These are phyloP conservation scores for Globisporangium takayamanum DNA, from an alignment of 352 stramenopile species.

Conservation along the genomic window DNA sequence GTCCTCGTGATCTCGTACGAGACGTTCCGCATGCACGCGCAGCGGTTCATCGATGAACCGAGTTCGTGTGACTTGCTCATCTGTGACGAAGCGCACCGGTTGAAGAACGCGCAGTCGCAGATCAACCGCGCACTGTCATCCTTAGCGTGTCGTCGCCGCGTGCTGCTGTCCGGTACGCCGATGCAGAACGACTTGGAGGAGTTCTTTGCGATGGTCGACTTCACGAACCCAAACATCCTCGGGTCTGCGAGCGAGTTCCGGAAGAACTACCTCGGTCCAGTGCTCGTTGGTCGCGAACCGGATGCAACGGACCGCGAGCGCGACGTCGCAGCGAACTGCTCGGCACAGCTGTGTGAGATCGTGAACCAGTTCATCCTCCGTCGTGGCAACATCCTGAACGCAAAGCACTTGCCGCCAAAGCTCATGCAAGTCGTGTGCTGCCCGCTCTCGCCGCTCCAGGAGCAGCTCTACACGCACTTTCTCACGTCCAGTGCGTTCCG, in stretches of 20 bases:
- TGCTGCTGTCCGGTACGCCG: constrained; percentile 95
- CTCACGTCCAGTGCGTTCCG: constrained; percentile 92
- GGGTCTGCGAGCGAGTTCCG: constrained; percentile 88
- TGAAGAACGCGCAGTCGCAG: constrained; percentile 97
- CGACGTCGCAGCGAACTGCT: constrained; percentile 75
- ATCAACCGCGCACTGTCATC: constrained; percentile 78
- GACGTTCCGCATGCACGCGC: constrained; percentile 91
- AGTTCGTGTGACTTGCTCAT: constrained; percentile 94
- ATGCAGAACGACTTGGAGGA: constrained; percentile 99
- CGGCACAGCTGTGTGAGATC: constrained; percentile 93
- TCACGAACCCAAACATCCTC: constrained; percentile 84
- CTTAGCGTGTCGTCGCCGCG: constrained; percentile 85
- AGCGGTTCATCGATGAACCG: constrained; percentile 84
- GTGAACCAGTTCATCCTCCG: constrained; percentile 99
- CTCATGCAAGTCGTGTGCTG: constrained; percentile 99
- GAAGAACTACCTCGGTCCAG: constrained; percentile 88
- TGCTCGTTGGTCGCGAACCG: constrained; percentile 86
- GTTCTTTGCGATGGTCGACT: constrained; percentile 97
- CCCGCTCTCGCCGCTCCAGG: constrained; percentile 93
- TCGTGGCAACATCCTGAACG: constrained; percentile 97
- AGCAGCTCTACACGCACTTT: constrained; percentile 96
- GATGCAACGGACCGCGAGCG: constrained; percentile 84
- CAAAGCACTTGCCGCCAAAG: constrained; percentile 97
- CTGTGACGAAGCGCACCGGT: constrained; percentile 97
- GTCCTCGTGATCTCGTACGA: constrained; percentile 88